A percentile compares a stretch with the other conserved stretches of the same genome.
Conservation (phyloP, 805 yeast species). For the Saturnispora sekii region DNA sequence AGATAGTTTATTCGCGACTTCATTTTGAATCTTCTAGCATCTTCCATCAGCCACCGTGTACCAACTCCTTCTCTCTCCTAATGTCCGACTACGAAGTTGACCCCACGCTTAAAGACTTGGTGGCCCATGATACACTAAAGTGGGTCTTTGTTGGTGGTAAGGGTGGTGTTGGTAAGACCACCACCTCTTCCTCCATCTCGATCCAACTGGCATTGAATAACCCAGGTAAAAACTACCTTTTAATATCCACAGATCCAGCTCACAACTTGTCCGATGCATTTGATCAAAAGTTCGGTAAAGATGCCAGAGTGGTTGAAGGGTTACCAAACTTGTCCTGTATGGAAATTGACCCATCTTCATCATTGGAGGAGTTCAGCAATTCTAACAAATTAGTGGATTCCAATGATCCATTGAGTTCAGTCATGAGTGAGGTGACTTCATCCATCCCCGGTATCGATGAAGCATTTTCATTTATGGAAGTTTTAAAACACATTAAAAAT, state of each 20-base stretch:
- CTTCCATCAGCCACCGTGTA: too few relatives aligned
- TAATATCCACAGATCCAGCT: slow-evolving; percentile 97
- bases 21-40: too few relatives aligned
- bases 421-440: slow-evolving; percentile 86
- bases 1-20: too few relatives aligned
- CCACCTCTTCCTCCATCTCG: slow-evolving; percentile 92
- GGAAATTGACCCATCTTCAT: slow-evolving; percentile 97
- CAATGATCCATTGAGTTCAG: slow-evolving; percentile 53
- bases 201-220: slow-evolving; percentile 82
- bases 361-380: slow-evolving; percentile 70
- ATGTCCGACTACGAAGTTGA: slow-evolving; percentile 50
- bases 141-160: slow-evolving; percentile 99
- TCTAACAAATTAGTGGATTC: slow-evolving; percentile 33
- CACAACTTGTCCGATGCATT: slow-evolving; percentile 96
- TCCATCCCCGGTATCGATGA: slow-evolving; percentile 98
- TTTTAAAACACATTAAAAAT: slow-evolving; percentile 86
- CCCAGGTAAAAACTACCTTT: slow-evolving; percentile 69
- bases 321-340: slow-evolving; percentile 83
- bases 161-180: slow-evolving; percentile 99
- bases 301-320: slow-evolving; percentile 90
- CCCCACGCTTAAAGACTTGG: slow-evolving; percentile 60
- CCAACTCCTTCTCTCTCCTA: neutral
- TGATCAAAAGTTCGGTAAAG: slow-evolving; percentile 96
- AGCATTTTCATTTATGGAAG: slow-evolving; percentile 96
- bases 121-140: slow-evolving; percentile 58